Base-by-base conservation (phyloP, 2,329 filamentous ascomycete species). In the Aureobasidium leucospermi region DNA sequence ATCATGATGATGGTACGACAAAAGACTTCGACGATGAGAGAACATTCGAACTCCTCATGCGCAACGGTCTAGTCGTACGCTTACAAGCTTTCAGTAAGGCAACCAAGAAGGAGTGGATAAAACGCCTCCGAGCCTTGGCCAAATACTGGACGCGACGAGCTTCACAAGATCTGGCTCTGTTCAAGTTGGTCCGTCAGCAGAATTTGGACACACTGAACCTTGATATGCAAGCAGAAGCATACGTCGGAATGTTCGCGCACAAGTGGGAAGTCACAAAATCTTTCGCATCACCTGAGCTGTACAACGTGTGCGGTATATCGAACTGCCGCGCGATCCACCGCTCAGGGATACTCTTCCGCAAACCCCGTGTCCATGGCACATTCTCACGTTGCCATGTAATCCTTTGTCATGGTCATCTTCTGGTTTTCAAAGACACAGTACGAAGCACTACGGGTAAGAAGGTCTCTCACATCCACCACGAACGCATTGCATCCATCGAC, bases 201-300 rank as follows among this genome's bases (percentile, higher is more conserved):
- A 88, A 88, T 63, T 75, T 87, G 34, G 74, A 79, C 43, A 73
- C 78, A 6, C 75, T 88, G 53, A 79, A 81, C 52, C 85, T 88
- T 60, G 84, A 87, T 66, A 85, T 88, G 67, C 81, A 84, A 64
- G 77, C 81, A 64, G 85, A 88, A 70, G 84, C 85, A 0, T 72
- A 81, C 45, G 71, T 87, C n/a, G 85, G 85, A 9, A 84, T 86
- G 66, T 87, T 84, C 66, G 84, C 84, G 0, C 75, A 78, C 63
- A 87, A 87, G 66, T 88, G 85, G 85, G 85, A 88, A 68, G 84
- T 87, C 23, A 81, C 77, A 15, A 79, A 84, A 63, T 81, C 83
- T 1, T 80, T 80, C 64, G 83, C 85, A n/a, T 85, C 80, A 1
- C 80, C 85, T 1, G 73, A 81, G 41, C 71, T 87, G n/a, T 87